phyloP scores from a whole-genome alignment of 2,329 filamentous ascomycete species.

The Aspergillus sp. region DNA sequence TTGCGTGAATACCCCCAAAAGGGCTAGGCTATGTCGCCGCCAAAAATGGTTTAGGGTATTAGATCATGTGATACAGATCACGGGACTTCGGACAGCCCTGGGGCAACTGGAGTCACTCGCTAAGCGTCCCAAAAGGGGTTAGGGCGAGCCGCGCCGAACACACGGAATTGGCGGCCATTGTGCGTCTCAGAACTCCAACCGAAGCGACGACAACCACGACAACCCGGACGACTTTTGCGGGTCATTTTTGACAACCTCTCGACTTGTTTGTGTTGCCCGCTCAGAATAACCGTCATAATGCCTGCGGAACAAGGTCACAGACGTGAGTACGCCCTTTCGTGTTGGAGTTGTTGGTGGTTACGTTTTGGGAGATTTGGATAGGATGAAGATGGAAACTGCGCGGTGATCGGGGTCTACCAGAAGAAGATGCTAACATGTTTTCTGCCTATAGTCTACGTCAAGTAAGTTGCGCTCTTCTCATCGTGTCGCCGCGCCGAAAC shows the following conservation, averaged over 20 bases:
- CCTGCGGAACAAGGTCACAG: slow-evolving; percentile 84
- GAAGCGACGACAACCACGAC: slow-evolving; percentile 46
- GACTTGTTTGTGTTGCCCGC: slow-evolving; percentile 44
- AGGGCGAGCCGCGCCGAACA: slow-evolving; percentile 35
- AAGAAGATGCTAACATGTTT: slow-evolving; percentile 31
- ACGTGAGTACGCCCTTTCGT: slow-evolving; percentile 62
- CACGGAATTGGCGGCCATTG: slow-evolving; percentile 39
- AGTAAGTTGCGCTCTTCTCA: slow-evolving; percentile 62
- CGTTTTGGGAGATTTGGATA: background rate
- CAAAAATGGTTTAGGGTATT: background rate
- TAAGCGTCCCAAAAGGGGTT: slow-evolving; percentile 38
- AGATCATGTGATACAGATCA: background rate
- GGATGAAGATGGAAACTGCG: background rate
- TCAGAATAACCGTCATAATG: slow-evolving; percentile 67
- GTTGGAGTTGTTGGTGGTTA: slow-evolving; percentile 5
- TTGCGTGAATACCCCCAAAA: slow-evolving; percentile 3
- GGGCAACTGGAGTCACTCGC: slow-evolving; percentile 26
- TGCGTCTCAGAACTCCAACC: slow-evolving; percentile 34
- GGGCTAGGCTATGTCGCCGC: slow-evolving; percentile 15
- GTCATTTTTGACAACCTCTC: slow-evolving; percentile 41
- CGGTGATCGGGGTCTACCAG: background rate
- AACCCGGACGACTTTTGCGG: slow-evolving; percentile 43
- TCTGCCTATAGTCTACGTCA: slow-evolving; percentile 72
- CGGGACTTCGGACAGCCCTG: slow-evolving; percentile 34
- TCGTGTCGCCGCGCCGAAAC: slow-evolving; percentile 23